Evolutionary conservation across 345 rosid genomes (phyloP), one percentile per base, ranked within the genome.

Genomic region (Eucalyptus sp.): DNA sequence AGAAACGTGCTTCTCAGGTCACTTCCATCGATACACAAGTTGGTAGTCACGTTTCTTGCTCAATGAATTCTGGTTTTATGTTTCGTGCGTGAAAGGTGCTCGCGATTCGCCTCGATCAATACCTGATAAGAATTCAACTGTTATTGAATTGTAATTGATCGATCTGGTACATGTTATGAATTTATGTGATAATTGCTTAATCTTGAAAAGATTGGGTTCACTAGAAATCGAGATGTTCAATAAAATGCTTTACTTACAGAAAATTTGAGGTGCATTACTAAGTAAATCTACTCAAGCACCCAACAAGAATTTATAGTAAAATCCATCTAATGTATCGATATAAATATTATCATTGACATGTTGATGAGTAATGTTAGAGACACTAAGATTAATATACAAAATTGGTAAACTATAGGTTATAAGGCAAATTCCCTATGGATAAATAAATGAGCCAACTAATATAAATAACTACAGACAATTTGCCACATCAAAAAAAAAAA

Each of bases 401-500:
- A 52, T 18, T 18, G 56, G 56, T 52, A 52, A 52, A 52, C 4
- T 52, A 52, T 52, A 52, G 58, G 1, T 52, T 52, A 10, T 52
- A 52, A 52, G 58, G 58, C 1, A 3, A 52, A 52, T 52, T 52
- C 4, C 58, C 3, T 52, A 52, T 1, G 24, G 58, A 52, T 52
- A 52, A 52, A 18, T 18, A 52, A 52, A 52, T 18, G 24, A 52
- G 25, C 10, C 10, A 22, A 24, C 29, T 56, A 10, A 56, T 56
- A 0, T 56, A 29, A 62, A 6, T 25, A 62, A 29, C 0, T 9
- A 0, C 1, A 12, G 3, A 7, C 8, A 29, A 29, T 62, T 62
- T 62, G 68, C n/a, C 33, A 62, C 68, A 29, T 7, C 5, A 6
- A 62, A 27, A 6, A 62, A 13, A 60, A 8, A 13, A 13, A 52